Evolutionary conservation across 192 early-diverging fungal species (phyloP).

Genomic region (Coemansia sp.): DNA sequence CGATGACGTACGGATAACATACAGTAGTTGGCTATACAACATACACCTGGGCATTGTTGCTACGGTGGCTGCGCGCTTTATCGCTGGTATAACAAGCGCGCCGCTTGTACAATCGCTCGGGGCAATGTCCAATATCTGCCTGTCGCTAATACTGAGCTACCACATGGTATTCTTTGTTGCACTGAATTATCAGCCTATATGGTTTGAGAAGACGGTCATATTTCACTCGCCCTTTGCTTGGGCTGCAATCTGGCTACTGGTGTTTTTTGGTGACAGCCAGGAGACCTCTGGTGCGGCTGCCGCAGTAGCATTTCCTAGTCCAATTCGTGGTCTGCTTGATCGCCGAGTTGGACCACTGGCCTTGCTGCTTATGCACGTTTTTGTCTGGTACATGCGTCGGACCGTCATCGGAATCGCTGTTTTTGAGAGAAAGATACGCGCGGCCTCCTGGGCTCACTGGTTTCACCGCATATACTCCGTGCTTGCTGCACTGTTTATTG

Average conservation of each 20-base stretch:
- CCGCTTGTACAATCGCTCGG: constrained; percentile 41
- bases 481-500: constrained; percentile 31
- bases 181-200: constrained; percentile 31
- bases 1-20: constrained; percentile 34
- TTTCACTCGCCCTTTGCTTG: constrained; percentile 54
- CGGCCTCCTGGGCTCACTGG: constrained; percentile 26
- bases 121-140: constrained; percentile 32
- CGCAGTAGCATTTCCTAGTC: constrained; percentile 6
- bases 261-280: constrained; percentile 34
- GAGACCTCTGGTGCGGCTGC: constrained; percentile 7
- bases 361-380: constrained; percentile 40
- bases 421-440: constrained; percentile 45
- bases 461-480: constrained; percentile 49
- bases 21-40: constrained; percentile 44
- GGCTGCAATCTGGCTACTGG: constrained; percentile 44
- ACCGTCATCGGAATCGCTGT: constrained; percentile 49
- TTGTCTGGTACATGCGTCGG: constrained; percentile 51
- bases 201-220: constrained; percentile 39
- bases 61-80: constrained; percentile 21
- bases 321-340: constrained; percentile 26
- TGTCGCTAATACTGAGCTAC: constrained; percentile 36
- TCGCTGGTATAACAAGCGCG: constrained; percentile 31
- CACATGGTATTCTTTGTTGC: constrained; percentile 42
- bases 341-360: constrained; percentile 31
- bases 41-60: constrained; percentile 34